Percentiles rank a stretch among this genome's conserved stretches.
phyloP scores from a whole-genome alignment of 148 eudicot genomes.

The Rhododendron simsii region DNA sequence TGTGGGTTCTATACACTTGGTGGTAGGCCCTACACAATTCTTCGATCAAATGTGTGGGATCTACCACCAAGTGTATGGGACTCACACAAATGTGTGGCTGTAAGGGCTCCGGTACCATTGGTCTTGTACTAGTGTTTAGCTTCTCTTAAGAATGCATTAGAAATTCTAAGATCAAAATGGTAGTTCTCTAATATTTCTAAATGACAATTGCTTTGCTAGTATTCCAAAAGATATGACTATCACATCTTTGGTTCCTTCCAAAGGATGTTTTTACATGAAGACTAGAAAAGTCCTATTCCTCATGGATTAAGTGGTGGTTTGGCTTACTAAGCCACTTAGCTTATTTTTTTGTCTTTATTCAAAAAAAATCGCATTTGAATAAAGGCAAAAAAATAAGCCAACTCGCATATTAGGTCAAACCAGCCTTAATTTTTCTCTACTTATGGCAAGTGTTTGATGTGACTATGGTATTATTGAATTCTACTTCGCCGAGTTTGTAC shows the following conservation, averaged over 20 bases:
- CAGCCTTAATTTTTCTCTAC: no score
- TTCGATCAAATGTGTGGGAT: not conserved
- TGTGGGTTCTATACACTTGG: slow-evolving; percentile 4
- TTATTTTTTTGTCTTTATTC: no score
- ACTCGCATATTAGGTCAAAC: no score
- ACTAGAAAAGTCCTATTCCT: not conserved
- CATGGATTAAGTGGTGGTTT: no score
- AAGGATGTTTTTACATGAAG: not conserved
- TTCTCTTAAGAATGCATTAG: not conserved
- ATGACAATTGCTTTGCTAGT: not conserved
- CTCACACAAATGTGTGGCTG: not conserved
- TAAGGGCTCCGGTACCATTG: not conserved
- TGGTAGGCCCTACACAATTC: not conserved
- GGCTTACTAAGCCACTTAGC: no score
- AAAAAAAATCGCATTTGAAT: no score
- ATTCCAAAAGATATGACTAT: not conserved
- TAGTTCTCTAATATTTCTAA: not conserved
- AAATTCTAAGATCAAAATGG: not conserved
- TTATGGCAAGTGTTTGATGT: not conserved
- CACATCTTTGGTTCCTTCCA: not conserved
- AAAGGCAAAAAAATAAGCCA: no score
- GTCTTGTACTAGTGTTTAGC: not conserved
- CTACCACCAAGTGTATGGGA: not conserved
- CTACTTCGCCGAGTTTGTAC: not conserved
- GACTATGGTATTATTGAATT: not conserved